phyloP scores from a whole-genome alignment of 2,329 filamentous ascomycete species.

The Pezicula rhizophila region DNA sequence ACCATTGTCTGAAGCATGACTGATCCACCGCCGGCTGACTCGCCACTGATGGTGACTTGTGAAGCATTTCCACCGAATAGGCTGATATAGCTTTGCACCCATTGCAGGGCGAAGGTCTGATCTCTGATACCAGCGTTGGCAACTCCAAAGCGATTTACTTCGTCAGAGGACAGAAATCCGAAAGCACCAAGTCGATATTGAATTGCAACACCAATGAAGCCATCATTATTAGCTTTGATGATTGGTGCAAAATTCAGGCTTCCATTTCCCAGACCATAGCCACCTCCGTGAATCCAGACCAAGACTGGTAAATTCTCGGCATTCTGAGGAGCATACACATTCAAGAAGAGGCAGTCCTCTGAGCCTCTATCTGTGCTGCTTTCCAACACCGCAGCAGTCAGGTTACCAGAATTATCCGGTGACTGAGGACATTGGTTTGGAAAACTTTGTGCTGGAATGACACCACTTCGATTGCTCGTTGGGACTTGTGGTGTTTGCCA shows the following conservation, averaged over 20 bases:
- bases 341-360: slow-evolving; percentile 28
- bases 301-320: slow-evolving; percentile 20
- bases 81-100: slow-evolving; percentile 45
- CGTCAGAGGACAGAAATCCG: slow-evolving; percentile 35
- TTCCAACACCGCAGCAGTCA: too few relatives aligned
- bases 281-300: slow-evolving; percentile 23
- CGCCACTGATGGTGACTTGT: slow-evolving; percentile 47
- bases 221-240: slow-evolving; percentile 41
- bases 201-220: slow-evolving; percentile 41
- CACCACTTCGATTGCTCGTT: too few relatives aligned
- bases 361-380: too few relatives aligned
- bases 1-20: slow-evolving; percentile 39
- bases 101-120: slow-evolving; percentile 44
- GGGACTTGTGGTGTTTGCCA: too few relatives aligned
- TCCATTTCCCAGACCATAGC: slow-evolving; percentile 2
- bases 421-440: too few relatives aligned
- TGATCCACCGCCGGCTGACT: slow-evolving; percentile 46
- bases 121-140: slow-evolving; percentile 49
- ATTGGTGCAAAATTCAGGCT: slow-evolving; percentile 14
- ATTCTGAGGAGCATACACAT: slow-evolving; percentile 19
- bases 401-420: too few relatives aligned
- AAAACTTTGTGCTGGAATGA: too few relatives aligned
- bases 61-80: slow-evolving; percentile 46
- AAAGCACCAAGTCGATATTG: slow-evolving; percentile 44
- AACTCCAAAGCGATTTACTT: slow-evolving; percentile 32